A percentile compares a stretch with the other conserved stretches of the same genome.
These are phyloP conservation scores for Arthrobotrys pseudoclavata DNA, from an alignment of 2,329 filamentous ascomycete genomes.

Conservation along the genomic window DNA sequence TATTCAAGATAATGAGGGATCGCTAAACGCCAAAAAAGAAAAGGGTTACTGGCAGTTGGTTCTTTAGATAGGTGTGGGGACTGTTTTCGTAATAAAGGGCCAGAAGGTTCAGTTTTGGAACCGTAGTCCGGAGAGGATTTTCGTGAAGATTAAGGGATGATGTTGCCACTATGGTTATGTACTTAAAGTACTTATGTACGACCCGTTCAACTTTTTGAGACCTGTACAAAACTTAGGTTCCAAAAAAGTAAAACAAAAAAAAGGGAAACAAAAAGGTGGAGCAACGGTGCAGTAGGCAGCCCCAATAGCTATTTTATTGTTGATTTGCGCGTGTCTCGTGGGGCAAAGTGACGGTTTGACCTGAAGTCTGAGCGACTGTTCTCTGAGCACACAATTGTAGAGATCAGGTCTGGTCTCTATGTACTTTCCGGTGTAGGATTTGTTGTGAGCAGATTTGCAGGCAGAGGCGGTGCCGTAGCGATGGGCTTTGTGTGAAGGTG, in stretches of 20 bases:
- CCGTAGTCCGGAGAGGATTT: neutral
- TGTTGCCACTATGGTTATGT: neutral
- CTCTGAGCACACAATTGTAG: neutral
- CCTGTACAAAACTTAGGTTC: neutral
- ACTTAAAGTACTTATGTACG: neutral
- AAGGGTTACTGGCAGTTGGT: neutral
- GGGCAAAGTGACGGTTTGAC: neutral
- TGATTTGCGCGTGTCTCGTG: neutral
- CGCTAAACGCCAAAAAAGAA: constrained; percentile 12
- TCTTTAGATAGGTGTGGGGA: neutral
- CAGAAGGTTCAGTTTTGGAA: neutral
- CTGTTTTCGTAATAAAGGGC: neutral
- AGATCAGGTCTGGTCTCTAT: neutral
- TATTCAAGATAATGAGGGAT: neutral
- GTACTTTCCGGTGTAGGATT: neutral
- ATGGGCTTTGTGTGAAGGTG: too few relatives aligned
- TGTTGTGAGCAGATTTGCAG: neutral
- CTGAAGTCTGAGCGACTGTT: neutral
- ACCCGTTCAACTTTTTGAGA: neutral
- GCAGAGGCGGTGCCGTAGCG: neutral
- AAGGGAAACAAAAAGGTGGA: neutral
- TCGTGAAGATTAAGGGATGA: neutral
- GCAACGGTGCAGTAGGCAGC: neutral
- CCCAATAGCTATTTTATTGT: neutral
- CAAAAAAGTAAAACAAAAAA: neutral